phyloP scores from a whole-genome alignment of 2,329 filamentous ascomycete genomes.

The Microsporum ferrugineum region DNA sequence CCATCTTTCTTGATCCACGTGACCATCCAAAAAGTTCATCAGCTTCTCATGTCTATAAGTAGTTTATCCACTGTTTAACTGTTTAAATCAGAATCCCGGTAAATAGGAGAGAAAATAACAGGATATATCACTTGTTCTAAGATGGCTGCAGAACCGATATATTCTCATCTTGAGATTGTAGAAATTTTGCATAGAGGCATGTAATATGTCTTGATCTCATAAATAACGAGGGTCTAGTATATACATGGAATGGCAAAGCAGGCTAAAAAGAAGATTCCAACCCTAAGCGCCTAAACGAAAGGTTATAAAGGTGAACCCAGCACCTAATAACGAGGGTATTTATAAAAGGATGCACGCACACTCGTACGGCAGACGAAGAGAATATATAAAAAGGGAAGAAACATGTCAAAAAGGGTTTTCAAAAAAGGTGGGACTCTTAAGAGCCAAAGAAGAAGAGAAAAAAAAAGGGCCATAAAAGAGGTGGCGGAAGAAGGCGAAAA shows the following conservation, averaged over 20 bases:
- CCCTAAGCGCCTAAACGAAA: conserved; percentile 3
- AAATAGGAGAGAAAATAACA: too few species aligned
- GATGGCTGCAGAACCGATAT: neutral
- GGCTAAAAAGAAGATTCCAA: neutral
- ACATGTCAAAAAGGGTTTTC: neutral
- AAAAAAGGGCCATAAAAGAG: neutral
- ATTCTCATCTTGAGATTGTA: neutral
- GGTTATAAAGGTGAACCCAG: conserved; percentile 3
- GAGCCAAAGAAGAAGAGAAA: neutral
- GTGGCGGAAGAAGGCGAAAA: neutral
- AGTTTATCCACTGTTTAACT: neutral
- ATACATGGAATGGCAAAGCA: neutral
- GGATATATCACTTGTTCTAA: too few species aligned
- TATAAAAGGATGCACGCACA: neutral
- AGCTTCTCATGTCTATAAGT: neutral
- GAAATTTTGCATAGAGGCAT: neutral
- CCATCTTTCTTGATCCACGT: neutral
- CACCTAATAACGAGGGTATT: conserved; percentile 5
- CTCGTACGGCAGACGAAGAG: neutral
- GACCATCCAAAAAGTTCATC: too few species aligned
- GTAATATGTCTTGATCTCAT: neutral
- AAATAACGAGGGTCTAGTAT: conserved; percentile 1
- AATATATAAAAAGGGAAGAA: neutral
- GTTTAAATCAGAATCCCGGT: too few species aligned
- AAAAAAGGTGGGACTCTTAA: neutral